Percentiles rank a stretch among this genome's conserved stretches.
These are phyloP conservation scores for Trichoderma guizhouense DNA, from an alignment of 2,329 filamentous ascomycete genomes.

Conservation along the genomic window DNA sequence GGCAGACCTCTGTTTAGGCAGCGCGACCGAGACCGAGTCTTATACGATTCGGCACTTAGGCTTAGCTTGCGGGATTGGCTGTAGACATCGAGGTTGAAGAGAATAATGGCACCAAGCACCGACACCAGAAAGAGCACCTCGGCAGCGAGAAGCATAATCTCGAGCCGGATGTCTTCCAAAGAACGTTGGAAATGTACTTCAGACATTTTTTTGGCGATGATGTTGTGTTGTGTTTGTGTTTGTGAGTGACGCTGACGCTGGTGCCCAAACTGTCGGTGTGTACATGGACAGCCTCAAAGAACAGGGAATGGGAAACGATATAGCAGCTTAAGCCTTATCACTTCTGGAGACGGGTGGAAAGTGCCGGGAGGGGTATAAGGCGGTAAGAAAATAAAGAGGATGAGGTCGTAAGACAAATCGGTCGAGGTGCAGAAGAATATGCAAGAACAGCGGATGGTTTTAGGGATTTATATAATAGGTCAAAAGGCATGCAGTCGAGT, in stretches of 20 bases:
- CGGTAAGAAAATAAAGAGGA: conserved; percentile 17
- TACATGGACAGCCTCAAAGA: conserved; percentile 6
- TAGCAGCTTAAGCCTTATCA: conserved; percentile 4
- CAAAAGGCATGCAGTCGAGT: neutral
- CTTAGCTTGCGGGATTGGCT: conserved; percentile 14
- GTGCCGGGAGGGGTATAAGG: conserved; percentile 10
- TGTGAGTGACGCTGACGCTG: neutral
- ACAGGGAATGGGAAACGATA: neutral
- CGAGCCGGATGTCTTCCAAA: conserved; percentile 30
- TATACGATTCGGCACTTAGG: conserved; percentile 21
- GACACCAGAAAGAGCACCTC: conserved; percentile 33
- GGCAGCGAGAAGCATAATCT: conserved; percentile 35
- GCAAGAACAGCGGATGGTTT: neutral
- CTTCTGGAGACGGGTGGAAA: neutral
- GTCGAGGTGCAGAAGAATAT: conserved; percentile 6
- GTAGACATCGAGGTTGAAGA: conserved; percentile 25
- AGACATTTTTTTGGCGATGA: conserved; percentile 23
- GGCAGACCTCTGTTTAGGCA: conserved; percentile 22
- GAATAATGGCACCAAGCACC: conserved; percentile 32
- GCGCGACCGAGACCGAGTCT: conserved; percentile 11
- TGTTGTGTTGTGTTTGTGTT: conserved; percentile 4
- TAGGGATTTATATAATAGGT: neutral
- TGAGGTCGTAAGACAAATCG: neutral
- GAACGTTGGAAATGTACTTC: conserved; percentile 23
- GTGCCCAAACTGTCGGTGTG: conserved; percentile 14